Evolutionary conservation across 2,329 filamentous ascomycete genomes (phyloP), one percentile per base, ranked within the genome.

Genomic region (Clonostachys solani): DNA sequence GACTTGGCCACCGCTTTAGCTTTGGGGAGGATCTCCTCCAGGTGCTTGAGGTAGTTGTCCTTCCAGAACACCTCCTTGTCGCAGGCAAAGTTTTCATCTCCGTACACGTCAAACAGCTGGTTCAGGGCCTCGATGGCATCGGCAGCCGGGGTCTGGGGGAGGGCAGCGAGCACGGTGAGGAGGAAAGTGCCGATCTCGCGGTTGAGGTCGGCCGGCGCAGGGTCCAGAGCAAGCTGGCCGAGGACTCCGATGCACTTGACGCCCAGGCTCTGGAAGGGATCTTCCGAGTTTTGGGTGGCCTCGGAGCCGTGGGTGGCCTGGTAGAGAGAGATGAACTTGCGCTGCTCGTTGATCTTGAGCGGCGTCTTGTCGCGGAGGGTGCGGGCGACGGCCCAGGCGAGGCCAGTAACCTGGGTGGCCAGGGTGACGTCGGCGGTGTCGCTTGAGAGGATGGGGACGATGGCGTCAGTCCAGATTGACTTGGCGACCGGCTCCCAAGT

Each of bases 241-340:
- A 87, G 71, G 7, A 85, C 80, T 46, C 83, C 83, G 52, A 87
- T 72, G 56, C 81, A 85, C 66, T 85, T 86, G 52, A 86, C 81
- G 29, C 80, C 76, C 4, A 86, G 72, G 36, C 72, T 71, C 60
- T 82, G 80, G 65, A 85, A 82, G 29, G 80, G 78, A 51, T 85
- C 81, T 8, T 72, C 63, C 3, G 57, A 51, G 37, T 64, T 58
- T 43, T 54, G 47, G 47, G 17, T 57, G 40, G 16, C 51, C 47
- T 45, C 54, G 54, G 57, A 56, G 35, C 59, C 62, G 56, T 70
- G 75, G 18, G 80, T 80, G 19, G 80, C 81, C 44, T 82, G 77
- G 61, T 84, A 86, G 19, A 87, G 71, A 12, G 81, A 69, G 56
- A 87, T 83, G 64, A 87, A 86, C 53, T 78, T 81, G 51, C 71